Conservation (phyloP, 257 asterid species). For the Rhazya stricta region DNA sequence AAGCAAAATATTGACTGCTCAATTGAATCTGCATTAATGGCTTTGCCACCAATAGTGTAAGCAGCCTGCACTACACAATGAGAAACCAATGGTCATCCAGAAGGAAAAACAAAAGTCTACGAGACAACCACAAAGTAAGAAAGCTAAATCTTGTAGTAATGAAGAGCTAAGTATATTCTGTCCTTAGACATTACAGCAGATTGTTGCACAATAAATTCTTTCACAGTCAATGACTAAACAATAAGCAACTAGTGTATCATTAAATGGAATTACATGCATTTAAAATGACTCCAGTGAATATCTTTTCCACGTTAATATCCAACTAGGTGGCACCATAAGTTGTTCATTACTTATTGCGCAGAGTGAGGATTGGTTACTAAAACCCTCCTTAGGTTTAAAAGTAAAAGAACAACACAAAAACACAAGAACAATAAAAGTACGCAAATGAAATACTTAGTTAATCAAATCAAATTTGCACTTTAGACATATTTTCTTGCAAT, state of each 20-base stretch:
- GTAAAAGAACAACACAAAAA: neutral
- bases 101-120: neutral
- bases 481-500: neutral
- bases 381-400: neutral
- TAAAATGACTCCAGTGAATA: neutral
- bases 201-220: too few relatives aligned
- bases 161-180: neutral
- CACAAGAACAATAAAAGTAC: neutral
- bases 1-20: slow-evolving; percentile 56
- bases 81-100: slow-evolving; percentile 19
- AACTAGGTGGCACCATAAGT: neutral
- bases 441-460: neutral
- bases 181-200: neutral
- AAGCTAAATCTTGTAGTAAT: neutral
- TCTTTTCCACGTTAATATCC: neutral
- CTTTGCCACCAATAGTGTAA: slow-evolving; percentile 50
- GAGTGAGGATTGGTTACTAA: neutral
- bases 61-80: slow-evolving; percentile 50
- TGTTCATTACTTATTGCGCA: neutral
- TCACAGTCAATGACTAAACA: neutral
- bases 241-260: neutral
- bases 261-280: neutral
- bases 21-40: slow-evolving; percentile 45
- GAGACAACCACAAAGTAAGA: neutral
- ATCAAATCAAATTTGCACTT: too few relatives aligned